These are phyloP conservation scores for Acidomyces sp. DNA, from an alignment of 495 filamentous ascomycete species.

Conservation along the genomic window DNA sequence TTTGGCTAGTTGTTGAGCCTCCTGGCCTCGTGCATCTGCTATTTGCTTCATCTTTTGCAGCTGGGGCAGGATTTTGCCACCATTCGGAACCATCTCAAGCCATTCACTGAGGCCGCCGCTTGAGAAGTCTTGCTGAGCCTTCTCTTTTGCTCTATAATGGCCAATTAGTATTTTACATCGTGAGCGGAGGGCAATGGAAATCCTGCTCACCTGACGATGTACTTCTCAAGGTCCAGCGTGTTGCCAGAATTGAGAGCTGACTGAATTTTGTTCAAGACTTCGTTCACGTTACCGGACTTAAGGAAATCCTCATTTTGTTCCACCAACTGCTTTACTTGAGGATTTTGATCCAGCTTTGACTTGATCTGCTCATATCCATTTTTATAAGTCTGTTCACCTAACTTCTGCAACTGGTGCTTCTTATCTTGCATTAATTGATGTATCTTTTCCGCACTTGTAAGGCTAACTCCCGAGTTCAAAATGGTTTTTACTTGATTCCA, in stretches of 20 bases:
- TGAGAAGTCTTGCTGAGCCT: constrained; percentile 4
- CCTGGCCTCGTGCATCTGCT: constrained; percentile 43
- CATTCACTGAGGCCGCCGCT: constrained; percentile 21
- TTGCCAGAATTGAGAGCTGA: constrained; percentile 42
- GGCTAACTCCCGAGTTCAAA: constrained; percentile 38
- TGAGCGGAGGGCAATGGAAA: background rate
- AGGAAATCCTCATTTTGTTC: constrained; percentile 46
- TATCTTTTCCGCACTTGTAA: constrained; percentile 38
- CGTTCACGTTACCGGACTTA: constrained; percentile 45
- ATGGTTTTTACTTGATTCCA: constrained; percentile 47
- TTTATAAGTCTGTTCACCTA: constrained; percentile 52
- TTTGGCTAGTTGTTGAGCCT: constrained; percentile 47
- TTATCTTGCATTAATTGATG: constrained; percentile 51
- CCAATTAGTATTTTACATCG: background rate
- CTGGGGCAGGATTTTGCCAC: constrained; percentile 43
- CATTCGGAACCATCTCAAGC: constrained; percentile 39
- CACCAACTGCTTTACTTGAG: constrained; percentile 49
- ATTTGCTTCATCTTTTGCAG: constrained; percentile 40
- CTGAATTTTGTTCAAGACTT: constrained; percentile 42
- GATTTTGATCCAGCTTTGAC: constrained; percentile 52
- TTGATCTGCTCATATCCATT: constrained; percentile 49
- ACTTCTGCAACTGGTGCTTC: constrained; percentile 43
- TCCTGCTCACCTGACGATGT: constrained; percentile 32
- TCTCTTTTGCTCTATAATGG: constrained; percentile 11
- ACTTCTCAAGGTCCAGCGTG: constrained; percentile 42